Conservation (phyloP, 139 green algal species). For the Microglena sp. region DNA sequence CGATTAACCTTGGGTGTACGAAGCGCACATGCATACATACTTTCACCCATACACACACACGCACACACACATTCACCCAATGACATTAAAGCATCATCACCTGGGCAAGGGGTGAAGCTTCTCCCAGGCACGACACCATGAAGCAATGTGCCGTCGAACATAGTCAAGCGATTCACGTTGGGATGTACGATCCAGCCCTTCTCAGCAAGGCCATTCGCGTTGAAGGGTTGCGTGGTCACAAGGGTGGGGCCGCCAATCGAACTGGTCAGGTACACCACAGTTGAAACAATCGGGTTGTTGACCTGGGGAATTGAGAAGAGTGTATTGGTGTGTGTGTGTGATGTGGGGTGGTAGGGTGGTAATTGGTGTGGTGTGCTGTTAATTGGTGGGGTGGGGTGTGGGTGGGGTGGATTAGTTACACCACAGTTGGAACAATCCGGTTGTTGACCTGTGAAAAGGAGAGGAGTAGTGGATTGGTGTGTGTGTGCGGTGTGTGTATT, state of each 20-base stretch:
- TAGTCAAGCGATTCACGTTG: constrained; percentile 14
- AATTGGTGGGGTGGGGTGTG: background rate
- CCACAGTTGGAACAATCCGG: background rate
- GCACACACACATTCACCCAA: too few relatives aligned
- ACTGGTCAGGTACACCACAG: constrained; percentile 30
- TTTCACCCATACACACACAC: too few relatives aligned
- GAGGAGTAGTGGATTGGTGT: too few relatives aligned
- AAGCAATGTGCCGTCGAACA: constrained; percentile 37
- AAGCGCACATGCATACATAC: too few relatives aligned
- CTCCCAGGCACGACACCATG: constrained; percentile 46
- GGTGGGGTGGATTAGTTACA: background rate
- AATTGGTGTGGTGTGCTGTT: background rate
- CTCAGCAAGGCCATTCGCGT: constrained; percentile 4
- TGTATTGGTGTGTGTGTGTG: background rate
- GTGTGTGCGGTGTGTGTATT: background rate
- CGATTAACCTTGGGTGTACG: constrained; percentile 21
- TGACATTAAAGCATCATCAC: background rate
- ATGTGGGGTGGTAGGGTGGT: background rate
- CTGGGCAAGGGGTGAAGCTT: constrained; percentile 11
- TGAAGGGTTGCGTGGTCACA: constrained; percentile 34
- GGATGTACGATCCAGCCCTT: constrained; percentile 37
- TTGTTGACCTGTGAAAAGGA: background rate
- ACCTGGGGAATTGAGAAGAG: constrained; percentile 2
- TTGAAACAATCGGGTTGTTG: constrained; percentile 34
- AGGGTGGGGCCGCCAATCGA: constrained; percentile 42